phyloP scores from a whole-genome alignment of 148 eudicot genomes.

The Persicaria tinctoria region DNA sequence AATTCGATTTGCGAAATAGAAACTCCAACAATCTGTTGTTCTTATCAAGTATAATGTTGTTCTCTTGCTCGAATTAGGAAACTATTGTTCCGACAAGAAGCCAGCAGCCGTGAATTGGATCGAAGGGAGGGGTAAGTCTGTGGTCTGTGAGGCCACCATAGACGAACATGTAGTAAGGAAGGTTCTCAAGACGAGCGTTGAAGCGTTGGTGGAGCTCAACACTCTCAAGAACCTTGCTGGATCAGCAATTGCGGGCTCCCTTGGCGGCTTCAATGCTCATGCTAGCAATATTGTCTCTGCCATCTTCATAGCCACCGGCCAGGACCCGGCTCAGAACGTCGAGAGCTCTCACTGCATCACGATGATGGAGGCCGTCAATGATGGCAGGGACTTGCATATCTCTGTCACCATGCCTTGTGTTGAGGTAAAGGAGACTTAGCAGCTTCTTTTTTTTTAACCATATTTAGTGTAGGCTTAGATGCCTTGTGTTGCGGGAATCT shows the following conservation, averaged over 20 bases:
- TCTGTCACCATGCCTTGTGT: slow-evolving; percentile 14
- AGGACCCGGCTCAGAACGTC: slow-evolving; percentile 14
- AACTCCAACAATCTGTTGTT: neutral
- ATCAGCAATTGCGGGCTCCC: slow-evolving; percentile 8
- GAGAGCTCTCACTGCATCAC: slow-evolving; percentile 17
- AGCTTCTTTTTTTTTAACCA: too few species aligned
- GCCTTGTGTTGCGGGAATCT: too few species aligned
- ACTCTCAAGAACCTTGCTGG: slow-evolving; percentile 14
- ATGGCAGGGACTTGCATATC: slow-evolving; percentile 12
- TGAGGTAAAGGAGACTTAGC: slow-evolving; percentile 1
- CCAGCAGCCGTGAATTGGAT: slow-evolving; percentile 14
- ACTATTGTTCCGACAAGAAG: slow-evolving; percentile 15
- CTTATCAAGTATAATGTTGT: neutral
- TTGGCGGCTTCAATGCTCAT: slow-evolving; percentile 14
- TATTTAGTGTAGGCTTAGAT: too few species aligned
- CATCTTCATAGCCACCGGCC: slow-evolving; percentile 13
- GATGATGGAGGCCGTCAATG: slow-evolving; percentile 15
- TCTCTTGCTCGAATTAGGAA: neutral
- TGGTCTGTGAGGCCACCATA: slow-evolving; percentile 11
- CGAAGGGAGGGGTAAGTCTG: slow-evolving; percentile 11
- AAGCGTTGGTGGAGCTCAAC: slow-evolving; percentile 14
- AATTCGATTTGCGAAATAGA: neutral
- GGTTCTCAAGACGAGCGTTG: slow-evolving; percentile 13
- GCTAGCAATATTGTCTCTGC: slow-evolving; percentile 14
- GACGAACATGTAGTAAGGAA: neutral